Evolutionary conservation across 345 rosid species (phyloP).

Genomic region (Salix caprea): DNA sequence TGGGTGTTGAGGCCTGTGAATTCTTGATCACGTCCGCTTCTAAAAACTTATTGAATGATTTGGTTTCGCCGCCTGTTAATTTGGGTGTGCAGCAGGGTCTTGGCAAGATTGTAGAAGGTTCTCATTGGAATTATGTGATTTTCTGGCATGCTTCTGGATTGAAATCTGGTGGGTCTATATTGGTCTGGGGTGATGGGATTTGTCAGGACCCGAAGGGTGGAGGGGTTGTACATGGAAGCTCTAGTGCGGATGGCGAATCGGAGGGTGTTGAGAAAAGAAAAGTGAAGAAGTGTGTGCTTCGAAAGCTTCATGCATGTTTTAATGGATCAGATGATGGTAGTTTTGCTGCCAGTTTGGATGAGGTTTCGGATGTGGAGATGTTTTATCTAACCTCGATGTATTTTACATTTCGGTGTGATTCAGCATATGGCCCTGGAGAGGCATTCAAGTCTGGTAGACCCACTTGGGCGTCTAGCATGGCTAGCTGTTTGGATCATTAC

Average conservation of each 20-base stretch:
- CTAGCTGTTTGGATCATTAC: constrained; percentile 52
- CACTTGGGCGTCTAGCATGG: constrained; percentile 60
- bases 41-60: constrained; percentile 29
- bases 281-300: constrained; percentile 57
- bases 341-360: constrained; percentile 36
- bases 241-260: constrained; percentile 24
- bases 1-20: constrained; percentile 74
- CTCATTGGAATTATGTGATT: constrained; percentile 74
- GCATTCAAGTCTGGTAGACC: constrained; percentile 52
- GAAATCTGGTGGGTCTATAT: constrained; percentile 60
- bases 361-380: constrained; percentile 65
- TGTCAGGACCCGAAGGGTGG: constrained; percentile 41
- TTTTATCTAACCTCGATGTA: constrained; percentile 65
- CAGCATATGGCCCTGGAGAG: constrained; percentile 54
- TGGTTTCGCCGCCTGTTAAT: constrained; percentile 48
- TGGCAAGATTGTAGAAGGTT: constrained; percentile 57
- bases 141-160: constrained; percentile 60
- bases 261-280: constrained; percentile 46
- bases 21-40: constrained; percentile 57
- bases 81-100: constrained; percentile 58
- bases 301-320: constrained; percentile 58
- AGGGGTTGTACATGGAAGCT: constrained; percentile 31
- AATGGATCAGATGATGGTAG: constrained; percentile 39
- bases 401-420: constrained; percentile 57
- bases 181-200: constrained; percentile 88